These are phyloP conservation scores for Arabidopsis suecica DNA, from an alignment of 345 rosid genomes.

Conservation along the genomic window DNA sequence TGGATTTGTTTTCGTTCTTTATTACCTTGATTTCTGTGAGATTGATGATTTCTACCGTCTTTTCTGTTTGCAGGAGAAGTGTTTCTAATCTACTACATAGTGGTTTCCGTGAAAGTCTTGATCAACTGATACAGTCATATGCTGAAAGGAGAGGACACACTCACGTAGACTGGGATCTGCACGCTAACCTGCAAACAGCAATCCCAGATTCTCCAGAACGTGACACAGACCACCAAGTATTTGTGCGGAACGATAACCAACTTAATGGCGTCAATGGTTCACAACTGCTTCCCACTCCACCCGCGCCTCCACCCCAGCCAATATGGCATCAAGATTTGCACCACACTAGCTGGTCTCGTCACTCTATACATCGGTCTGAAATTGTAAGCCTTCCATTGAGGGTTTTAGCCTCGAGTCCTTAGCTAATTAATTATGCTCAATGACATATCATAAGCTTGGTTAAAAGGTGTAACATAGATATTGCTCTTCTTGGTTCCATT, in stretches of 20 bases:
- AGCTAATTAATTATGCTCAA: neutral
- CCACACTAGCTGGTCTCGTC: constrained; percentile 87
- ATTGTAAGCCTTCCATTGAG: constrained; percentile 58
- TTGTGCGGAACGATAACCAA: constrained; percentile 64
- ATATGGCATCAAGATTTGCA: constrained; percentile 92
- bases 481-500: constrained; percentile 40
- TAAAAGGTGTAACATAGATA: constrained; percentile 20
- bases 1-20: neutral
- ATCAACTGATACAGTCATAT: constrained; percentile 92
- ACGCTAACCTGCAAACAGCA: constrained; percentile 52
- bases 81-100: constrained; percentile 98
- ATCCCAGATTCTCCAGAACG: constrained; percentile 65
- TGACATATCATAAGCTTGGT: constrained; percentile 20
- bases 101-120: constrained; percentile 98
- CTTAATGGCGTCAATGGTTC: constrained; percentile 60
- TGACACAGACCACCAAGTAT: constrained; percentile 70
- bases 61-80: constrained; percentile 67
- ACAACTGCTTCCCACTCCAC: constrained; percentile 74
- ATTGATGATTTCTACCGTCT: neutral
- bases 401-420: constrained; percentile 9
- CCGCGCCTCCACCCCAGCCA: constrained; percentile 94
- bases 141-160: constrained; percentile 89
- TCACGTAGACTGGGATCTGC: constrained; percentile 86
- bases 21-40: constrained; percentile 5
- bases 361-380: constrained; percentile 87